Evolutionary conservation across 2,329 filamentous ascomycete species (phyloP).

Genomic region (Cryphonectria nitschkei): DNA sequence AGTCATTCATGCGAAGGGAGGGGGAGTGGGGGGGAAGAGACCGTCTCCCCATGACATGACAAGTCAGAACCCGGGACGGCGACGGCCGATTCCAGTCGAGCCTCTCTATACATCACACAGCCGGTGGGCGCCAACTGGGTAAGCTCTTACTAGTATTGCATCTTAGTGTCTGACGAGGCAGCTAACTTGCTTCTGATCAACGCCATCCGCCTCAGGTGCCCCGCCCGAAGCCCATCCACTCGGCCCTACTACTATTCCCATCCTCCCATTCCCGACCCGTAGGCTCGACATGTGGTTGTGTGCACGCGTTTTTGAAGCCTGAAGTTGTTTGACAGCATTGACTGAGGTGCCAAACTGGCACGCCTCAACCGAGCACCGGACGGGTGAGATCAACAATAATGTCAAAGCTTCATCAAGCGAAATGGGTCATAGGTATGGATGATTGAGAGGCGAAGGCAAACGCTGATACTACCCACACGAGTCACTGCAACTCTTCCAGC

Average conservation of each 20-base stretch:
- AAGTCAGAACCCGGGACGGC: not conserved
- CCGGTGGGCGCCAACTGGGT: not conserved
- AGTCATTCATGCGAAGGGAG: not conserved
- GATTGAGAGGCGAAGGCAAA: not conserved
- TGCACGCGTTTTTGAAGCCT: too few species aligned
- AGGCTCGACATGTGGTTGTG: too few species aligned
- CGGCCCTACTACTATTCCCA: not conserved
- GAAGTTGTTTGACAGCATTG: too few species aligned
- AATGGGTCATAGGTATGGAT: not conserved
- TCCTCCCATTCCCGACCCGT: not conserved
- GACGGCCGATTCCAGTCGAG: not conserved
- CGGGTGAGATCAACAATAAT: not conserved
- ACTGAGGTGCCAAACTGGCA: too few species aligned
- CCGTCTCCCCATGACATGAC: not conserved
- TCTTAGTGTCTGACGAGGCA: not conserved
- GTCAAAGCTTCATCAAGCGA: not conserved
- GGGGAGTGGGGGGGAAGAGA: not conserved
- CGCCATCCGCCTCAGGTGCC: not conserved
- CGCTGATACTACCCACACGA: not conserved
- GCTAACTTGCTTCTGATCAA: not conserved
- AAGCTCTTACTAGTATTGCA: not conserved
- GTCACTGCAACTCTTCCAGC: not conserved
- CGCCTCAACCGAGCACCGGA: too few species aligned
- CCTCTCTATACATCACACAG: not conserved
- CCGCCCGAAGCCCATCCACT: not conserved